phyloP scores from a whole-genome alignment of 768 basidiomycete species.

The Pisolithus microcarpus region DNA sequence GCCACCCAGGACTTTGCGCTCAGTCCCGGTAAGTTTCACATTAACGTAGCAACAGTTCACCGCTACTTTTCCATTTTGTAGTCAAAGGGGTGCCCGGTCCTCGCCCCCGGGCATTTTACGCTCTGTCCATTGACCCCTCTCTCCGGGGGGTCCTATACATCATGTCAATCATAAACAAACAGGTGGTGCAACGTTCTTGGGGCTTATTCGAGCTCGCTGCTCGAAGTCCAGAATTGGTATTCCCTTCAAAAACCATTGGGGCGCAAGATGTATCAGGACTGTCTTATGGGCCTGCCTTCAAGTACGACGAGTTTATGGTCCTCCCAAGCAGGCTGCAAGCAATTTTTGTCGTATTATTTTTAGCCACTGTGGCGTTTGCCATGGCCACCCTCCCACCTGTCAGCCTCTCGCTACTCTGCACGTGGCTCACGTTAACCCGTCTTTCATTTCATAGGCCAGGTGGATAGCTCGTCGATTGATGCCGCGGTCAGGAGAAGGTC shows the following conservation, averaged over 20 bases:
- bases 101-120: conserved; percentile 25
- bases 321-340: conserved; percentile 36
- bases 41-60: background rate
- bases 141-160: conserved; percentile 36
- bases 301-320: conserved; percentile 65
- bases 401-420: conserved; percentile 9
- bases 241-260: conserved; percentile 9
- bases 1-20: conserved; percentile 33
- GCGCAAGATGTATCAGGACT: conserved; percentile 13
- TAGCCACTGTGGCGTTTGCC: conserved; percentile 13
- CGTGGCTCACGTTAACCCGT: background rate
- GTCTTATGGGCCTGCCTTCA: conserved; percentile 64
- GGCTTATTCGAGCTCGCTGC: conserved; percentile 37
- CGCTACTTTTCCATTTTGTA: conserved; percentile 8
- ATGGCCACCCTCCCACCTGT: conserved; percentile 34
- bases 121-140: conserved; percentile 29
- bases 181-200: conserved; percentile 52
- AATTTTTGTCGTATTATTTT: conserved; percentile 32
- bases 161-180: conserved; percentile 40
- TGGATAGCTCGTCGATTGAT: conserved; percentile 46
- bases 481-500: conserved; percentile 53
- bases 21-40: conserved; percentile 31
- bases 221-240: conserved; percentile 12
- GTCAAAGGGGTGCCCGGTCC: conserved; percentile 20
- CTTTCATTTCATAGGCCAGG: conserved; percentile 26